phyloP scores from a whole-genome alignment of 2,329 filamentous ascomycete genomes.

The Madurella mycetomatis region DNA sequence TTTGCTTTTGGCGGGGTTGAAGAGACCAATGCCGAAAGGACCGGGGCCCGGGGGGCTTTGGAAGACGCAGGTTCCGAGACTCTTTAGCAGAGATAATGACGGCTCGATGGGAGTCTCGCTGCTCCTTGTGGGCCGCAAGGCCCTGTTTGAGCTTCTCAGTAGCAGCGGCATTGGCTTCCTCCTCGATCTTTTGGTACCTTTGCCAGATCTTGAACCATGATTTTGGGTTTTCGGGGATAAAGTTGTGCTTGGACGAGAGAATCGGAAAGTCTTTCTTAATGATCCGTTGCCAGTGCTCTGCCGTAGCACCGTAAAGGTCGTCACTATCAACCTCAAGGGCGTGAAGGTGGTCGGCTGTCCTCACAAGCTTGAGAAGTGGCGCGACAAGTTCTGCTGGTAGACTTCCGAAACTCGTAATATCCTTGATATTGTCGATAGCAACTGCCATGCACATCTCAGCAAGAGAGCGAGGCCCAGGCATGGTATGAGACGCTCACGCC shows the following conservation, averaged over 20 bases:
- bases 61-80: slow-evolving; percentile 34
- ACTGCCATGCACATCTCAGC: slow-evolving; percentile 46
- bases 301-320: slow-evolving; percentile 65
- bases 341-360: slow-evolving; percentile 69
- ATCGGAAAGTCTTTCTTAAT: slow-evolving; percentile 73
- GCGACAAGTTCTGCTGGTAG: slow-evolving; percentile 63
- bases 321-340: slow-evolving; percentile 70
- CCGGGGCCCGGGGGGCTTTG: slow-evolving; percentile 31
- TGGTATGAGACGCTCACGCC: neutral
- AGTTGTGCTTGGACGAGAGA: slow-evolving; percentile 55
- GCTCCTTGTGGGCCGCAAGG: slow-evolving; percentile 53
- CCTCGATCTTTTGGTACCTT: slow-evolving; percentile 58
- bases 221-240: slow-evolving; percentile 59
- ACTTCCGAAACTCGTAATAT: slow-evolving; percentile 66
- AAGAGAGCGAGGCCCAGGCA: slow-evolving; percentile 37
- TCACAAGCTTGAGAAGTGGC: slow-evolving; percentile 66
- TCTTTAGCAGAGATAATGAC: slow-evolving; percentile 50
- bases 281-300: slow-evolving; percentile 72
- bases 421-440: slow-evolving; percentile 50
- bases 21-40: slow-evolving; percentile 29
- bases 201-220: slow-evolving; percentile 78
- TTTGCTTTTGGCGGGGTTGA: slow-evolving; percentile 50
- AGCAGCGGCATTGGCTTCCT: slow-evolving; percentile 53
- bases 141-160: slow-evolving; percentile 54
- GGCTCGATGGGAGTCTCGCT: slow-evolving; percentile 54